These are phyloP conservation scores for Calonectria honghensis DNA, from an alignment of 2,329 filamentous ascomycete genomes.

Conservation along the genomic window DNA sequence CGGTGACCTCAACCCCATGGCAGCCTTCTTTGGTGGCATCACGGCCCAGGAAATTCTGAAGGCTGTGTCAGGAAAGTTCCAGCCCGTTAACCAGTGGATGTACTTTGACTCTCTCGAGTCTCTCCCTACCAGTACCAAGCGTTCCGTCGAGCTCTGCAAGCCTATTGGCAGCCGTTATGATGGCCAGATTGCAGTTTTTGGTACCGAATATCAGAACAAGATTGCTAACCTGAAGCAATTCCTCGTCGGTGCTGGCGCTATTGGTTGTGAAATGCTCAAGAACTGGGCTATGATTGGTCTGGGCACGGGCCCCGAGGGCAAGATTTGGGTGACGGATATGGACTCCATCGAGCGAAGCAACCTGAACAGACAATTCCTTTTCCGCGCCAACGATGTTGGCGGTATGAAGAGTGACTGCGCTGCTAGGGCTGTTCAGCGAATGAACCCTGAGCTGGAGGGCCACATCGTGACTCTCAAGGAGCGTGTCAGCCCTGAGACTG, in stretches of 20 bases:
- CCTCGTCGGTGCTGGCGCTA: slow-evolving; percentile 95
- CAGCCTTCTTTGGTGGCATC: slow-evolving; percentile 95
- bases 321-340: slow-evolving; percentile 96
- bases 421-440: slow-evolving; percentile 89
- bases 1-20: slow-evolving; percentile 93
- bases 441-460: slow-evolving; percentile 94
- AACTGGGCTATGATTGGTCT: slow-evolving; percentile 99
- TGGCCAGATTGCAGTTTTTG: slow-evolving; percentile 97
- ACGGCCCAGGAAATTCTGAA: slow-evolving; percentile 97
- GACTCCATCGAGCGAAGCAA: slow-evolving; percentile 99
- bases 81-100: slow-evolving; percentile 95
- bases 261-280: slow-evolving; percentile 99
- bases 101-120: slow-evolving; percentile 99
- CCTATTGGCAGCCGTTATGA: slow-evolving; percentile 92
- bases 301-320: slow-evolving; percentile 89
- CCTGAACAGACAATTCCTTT: slow-evolving; percentile 96
- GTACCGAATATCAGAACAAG: slow-evolving; percentile 94
- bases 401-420: slow-evolving; percentile 98
- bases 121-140: slow-evolving; percentile 82
- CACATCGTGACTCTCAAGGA: slow-evolving; percentile 92
- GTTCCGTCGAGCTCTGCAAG: slow-evolving; percentile 91
- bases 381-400: slow-evolving; percentile 94
- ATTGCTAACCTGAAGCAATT: slow-evolving; percentile 93
- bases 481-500: slow-evolving; percentile 92
- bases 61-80: slow-evolving; percentile 97